Conservation (phyloP, 164 flowering plant species). For the Houttuynia cordata region DNA sequence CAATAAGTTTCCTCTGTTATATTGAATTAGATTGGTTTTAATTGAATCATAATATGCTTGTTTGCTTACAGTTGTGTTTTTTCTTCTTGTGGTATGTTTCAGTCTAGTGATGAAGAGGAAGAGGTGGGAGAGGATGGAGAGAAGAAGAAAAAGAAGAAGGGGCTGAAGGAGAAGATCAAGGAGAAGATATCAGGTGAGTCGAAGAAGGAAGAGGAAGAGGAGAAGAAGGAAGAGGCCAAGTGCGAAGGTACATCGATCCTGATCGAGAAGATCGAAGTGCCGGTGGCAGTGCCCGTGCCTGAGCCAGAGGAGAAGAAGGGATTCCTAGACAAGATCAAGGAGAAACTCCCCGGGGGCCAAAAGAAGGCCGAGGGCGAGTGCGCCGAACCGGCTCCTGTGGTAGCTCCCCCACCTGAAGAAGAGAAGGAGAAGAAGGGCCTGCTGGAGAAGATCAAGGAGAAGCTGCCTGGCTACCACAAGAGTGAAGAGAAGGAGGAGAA, state of each 20-base stretch:
- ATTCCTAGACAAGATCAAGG: conserved; percentile 58
- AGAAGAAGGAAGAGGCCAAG: conserved; percentile 14
- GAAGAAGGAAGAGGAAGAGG: conserved; percentile 18
- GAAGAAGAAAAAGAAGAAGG: conserved; percentile 44
- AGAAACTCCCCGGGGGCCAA: conserved; percentile 45
- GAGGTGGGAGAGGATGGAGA: conserved; percentile 33
- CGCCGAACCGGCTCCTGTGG: conserved; percentile 2
- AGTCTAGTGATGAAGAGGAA: conserved; percentile 59
- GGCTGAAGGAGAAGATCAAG: conserved; percentile 40
- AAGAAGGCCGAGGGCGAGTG: conserved; percentile 21
- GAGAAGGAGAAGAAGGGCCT: conserved; percentile 33
- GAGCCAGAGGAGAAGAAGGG: conserved; percentile 37
- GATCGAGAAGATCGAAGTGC: conserved; percentile 4
- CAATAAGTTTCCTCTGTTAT: too few species aligned
- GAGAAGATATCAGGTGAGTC: conserved; percentile 24
- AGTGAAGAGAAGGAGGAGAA: conserved; percentile 10
- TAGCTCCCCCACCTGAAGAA: background rate
- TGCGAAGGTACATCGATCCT: conserved; percentile 1
- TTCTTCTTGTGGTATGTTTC: conserved; percentile 3
- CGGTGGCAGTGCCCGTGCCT: background rate
- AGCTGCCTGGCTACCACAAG: conserved; percentile 34
- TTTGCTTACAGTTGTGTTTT: background rate
- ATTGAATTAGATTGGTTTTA: too few species aligned
- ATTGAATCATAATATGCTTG: background rate
- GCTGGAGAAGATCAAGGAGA: conserved; percentile 46